These are phyloP conservation scores for Monoraphidium neglectum DNA, from an alignment of 139 green algal species.

Conservation along the genomic window DNA sequence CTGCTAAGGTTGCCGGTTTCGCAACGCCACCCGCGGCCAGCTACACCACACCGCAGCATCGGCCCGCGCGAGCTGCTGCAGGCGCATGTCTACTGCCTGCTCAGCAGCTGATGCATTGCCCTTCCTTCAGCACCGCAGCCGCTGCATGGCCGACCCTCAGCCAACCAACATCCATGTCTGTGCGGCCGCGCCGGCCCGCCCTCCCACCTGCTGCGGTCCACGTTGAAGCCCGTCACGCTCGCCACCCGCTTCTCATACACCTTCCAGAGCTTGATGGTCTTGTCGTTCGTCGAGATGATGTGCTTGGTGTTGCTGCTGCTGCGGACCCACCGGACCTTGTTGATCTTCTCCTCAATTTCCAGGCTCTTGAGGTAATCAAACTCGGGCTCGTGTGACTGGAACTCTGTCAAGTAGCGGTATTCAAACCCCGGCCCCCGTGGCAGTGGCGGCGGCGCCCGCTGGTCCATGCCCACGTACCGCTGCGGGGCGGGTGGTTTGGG, in stretches of 20 bases:
- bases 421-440: constrained; percentile 66
- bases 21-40: no score
- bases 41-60: no score
- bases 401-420: constrained; percentile 98
- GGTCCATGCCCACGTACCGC: constrained; percentile 46
- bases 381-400: constrained; percentile 98
- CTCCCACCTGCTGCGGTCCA: constrained; percentile 6
- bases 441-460: constrained; percentile 26
- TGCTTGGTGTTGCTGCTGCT: constrained; percentile 57
- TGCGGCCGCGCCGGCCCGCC: no score
- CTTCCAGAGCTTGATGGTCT: constrained; percentile 99
- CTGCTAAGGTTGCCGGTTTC: no score
- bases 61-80: no score
- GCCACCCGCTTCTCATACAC: constrained; percentile 13
- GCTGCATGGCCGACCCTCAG: not conserved
- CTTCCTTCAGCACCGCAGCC: not conserved
- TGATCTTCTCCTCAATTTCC: constrained; percentile 99
- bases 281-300: constrained; percentile 96
- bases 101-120: no score
- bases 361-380: constrained; percentile 99
- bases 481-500: constrained; percentile 23
- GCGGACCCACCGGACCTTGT: constrained; percentile 92
- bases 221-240: constrained; percentile 29
- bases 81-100: no score
- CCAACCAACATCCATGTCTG: not conserved